Evolutionary conservation across 1,139 yeast species (phyloP).

Genomic region (Kodamaea suecica): DNA sequence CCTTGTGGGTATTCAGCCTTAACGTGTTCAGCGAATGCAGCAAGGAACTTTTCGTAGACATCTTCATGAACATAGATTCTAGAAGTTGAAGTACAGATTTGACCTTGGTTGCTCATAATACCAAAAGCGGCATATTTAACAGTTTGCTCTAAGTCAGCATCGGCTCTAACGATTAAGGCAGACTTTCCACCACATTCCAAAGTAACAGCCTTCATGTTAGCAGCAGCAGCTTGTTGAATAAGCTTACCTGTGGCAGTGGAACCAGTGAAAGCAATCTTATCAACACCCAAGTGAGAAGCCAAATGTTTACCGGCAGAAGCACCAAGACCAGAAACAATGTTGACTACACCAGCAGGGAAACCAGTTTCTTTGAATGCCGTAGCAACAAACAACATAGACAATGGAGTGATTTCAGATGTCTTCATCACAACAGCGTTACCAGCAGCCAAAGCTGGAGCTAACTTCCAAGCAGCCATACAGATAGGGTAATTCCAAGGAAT

Average conservation of each 20-base stretch:
- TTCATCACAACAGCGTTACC: conserved; percentile 65
- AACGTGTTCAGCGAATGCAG: conserved; percentile 30
- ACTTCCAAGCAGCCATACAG: conserved; percentile 58
- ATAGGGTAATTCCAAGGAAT: conserved; percentile 67
- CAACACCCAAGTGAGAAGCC: conserved; percentile 53
- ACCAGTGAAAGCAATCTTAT: conserved; percentile 68
- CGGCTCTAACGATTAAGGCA: conserved; percentile 68
- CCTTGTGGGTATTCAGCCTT: conserved; percentile 54
- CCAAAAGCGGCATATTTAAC: conserved; percentile 86
- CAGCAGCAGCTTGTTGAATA: conserved; percentile 60
- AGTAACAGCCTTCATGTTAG: conserved; percentile 67
- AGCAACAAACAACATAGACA: conserved; percentile 55
- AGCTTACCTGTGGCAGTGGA: conserved; percentile 60
- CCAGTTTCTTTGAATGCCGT: conserved; percentile 59
- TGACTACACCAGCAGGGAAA: conserved; percentile 69
- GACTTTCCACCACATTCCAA: conserved; percentile 94
- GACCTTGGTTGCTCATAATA: conserved; percentile 70
- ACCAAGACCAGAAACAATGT: conserved; percentile 57
- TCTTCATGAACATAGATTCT: conserved; percentile 44
- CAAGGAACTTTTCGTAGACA: conserved; percentile 49
- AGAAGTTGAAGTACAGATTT: conserved; percentile 47
- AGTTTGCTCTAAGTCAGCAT: conserved; percentile 74
- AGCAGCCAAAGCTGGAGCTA: conserved; percentile 66
- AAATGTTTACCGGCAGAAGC: conserved; percentile 56
- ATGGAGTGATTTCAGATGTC: conserved; percentile 66